These are phyloP conservation scores for Dryadomyces quercus-mongolicae DNA, from an alignment of 2,329 filamentous ascomycete genomes.

Conservation along the genomic window DNA sequence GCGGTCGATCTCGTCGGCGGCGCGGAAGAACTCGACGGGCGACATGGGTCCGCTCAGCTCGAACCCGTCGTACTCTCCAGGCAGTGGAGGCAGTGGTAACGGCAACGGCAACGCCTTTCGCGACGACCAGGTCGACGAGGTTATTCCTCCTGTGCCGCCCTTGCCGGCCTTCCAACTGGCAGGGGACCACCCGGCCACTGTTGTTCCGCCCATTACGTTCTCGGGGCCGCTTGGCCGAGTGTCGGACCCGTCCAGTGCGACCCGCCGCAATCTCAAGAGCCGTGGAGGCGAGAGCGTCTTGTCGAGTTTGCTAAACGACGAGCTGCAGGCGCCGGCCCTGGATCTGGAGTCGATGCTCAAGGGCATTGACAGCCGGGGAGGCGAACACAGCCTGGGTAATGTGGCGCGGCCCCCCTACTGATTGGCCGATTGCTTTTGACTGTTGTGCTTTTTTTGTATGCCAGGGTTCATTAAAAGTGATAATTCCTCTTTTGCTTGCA, in stretches of 20 bases:
- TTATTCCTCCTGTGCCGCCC: conserved; percentile 44
- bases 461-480: no score
- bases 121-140: conserved; percentile 20
- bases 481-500: not conserved
- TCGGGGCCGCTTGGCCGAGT: not conserved
- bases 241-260: conserved; percentile 6
- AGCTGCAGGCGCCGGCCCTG: conserved; percentile 24
- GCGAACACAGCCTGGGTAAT: conserved; percentile 32
- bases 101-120: conserved; percentile 12
- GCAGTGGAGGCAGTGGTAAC: no score
- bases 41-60: conserved; percentile 15
- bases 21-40: not conserved
- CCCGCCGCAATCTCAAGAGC: conserved; percentile 27
- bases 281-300: conserved; percentile 25
- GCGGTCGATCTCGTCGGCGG: conserved; percentile 9
- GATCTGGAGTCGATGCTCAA: conserved; percentile 37
- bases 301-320: conserved; percentile 17
- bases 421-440: not conserved
- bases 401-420: conserved; percentile 38
- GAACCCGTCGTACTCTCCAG: conserved; percentile 19
- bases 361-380: conserved; percentile 36
- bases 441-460: no score
- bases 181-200: not conserved
- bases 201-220: not conserved
- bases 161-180: conserved; percentile 25